Evolutionary conservation across 1,284 basidiomycete species (phyloP).

Genomic region (Sphaerobolus stellatus): DNA sequence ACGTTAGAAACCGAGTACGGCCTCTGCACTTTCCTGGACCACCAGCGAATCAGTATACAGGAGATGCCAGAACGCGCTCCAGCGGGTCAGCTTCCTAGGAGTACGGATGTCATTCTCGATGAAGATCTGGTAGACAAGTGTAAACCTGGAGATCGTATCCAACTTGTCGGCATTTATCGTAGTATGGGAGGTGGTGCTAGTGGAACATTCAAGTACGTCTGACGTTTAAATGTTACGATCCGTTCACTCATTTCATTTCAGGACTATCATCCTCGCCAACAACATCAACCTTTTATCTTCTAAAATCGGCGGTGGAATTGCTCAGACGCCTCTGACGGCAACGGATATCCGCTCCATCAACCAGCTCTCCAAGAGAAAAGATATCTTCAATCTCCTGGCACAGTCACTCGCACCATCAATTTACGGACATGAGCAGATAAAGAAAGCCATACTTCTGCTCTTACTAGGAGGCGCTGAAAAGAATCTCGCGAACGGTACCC

Average conservation of each 20-base stretch:
- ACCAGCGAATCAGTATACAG: conserved; percentile 97
- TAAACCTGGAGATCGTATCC: conserved; percentile 97
- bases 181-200: conserved; percentile 88
- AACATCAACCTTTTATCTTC: conserved; percentile 96
- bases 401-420: conserved; percentile 97
- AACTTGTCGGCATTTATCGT: conserved; percentile 94
- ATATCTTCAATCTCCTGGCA: conserved; percentile 88
- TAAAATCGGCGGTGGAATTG: conserved; percentile 94
- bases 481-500: conserved; percentile 96
- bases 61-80: conserved; percentile 99
- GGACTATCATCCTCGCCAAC: conserved; percentile 93
- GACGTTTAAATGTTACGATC: conserved; percentile 1
- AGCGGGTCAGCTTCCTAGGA: conserved; percentile 93
- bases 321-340: conserved; percentile 90
- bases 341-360: conserved; percentile 97
- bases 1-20: conserved; percentile 93
- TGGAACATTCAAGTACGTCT: conserved; percentile 87
- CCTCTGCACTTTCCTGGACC: conserved; percentile 89
- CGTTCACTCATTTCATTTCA: conserved; percentile 32
- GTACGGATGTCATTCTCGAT: conserved; percentile 93
- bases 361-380: conserved; percentile 82
- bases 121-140: conserved; percentile 97
- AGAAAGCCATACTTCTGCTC: conserved; percentile 88
- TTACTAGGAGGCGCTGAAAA: conserved; percentile 97
- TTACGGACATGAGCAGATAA: conserved; percentile 95